phyloP scores from a whole-genome alignment of 257 asterid species.

The Jaltomata sinuosa region DNA sequence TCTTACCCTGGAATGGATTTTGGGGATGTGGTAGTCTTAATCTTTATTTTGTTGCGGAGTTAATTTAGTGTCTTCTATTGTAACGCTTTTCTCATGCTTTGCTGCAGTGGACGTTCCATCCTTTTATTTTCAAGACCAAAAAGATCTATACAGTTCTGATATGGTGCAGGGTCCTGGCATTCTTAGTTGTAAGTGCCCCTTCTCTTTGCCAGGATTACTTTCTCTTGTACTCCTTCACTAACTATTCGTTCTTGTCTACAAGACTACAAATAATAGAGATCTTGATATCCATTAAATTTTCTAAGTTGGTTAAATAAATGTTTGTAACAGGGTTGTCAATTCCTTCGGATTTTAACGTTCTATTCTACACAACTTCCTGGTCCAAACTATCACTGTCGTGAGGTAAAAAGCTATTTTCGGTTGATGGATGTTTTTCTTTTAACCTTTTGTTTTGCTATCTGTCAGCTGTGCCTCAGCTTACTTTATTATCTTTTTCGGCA shows the following conservation, averaged over 20 bases:
- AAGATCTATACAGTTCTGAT: constrained; percentile 87
- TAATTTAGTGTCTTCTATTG: constrained; percentile 1
- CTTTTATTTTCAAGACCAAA: constrained; percentile 81
- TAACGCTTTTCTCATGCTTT: constrained; percentile 13
- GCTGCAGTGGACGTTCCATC: constrained; percentile 98
- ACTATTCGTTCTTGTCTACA: neutral
- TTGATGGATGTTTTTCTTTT: neutral
- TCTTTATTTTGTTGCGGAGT: neutral
- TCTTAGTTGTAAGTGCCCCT: constrained; percentile 69
- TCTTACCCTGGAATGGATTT: neutral
- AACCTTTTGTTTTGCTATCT: neutral
- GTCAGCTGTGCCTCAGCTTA: neutral
- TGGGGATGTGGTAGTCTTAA: neutral
- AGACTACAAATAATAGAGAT: neutral
- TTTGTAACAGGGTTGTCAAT: constrained; percentile 66
- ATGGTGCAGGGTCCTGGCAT: constrained; percentile 97
- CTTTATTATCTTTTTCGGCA: neutral
- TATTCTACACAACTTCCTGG: constrained; percentile 98
- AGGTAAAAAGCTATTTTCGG: constrained; percentile 35
- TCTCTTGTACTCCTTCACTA: neutral
- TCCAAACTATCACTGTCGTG: constrained; percentile 97
- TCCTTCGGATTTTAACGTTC: constrained; percentile 81
- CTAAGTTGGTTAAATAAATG: neutral
- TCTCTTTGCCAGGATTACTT: neutral
- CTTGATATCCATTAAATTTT: neutral